Evolutionary conservation across 306 rosid genomes (phyloP).

Genomic region (Arachis stenosperma): DNA sequence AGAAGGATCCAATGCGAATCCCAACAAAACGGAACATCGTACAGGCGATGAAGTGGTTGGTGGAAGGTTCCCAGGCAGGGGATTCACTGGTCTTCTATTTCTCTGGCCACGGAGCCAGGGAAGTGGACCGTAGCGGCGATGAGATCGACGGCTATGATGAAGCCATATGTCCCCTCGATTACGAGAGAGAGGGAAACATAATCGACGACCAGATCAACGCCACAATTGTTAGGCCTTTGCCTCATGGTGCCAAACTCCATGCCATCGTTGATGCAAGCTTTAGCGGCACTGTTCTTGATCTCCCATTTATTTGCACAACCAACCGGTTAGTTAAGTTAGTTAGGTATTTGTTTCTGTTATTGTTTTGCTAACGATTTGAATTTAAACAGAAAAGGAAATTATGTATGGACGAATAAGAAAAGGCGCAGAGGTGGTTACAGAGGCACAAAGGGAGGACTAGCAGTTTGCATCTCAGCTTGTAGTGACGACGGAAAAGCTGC

Average conservation of each 20-base stretch:
- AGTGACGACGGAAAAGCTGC: conserved; percentile 50
- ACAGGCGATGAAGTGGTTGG: conserved; percentile 62
- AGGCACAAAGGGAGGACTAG: conserved; percentile 59
- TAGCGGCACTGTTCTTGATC: conserved; percentile 67
- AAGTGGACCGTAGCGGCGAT: conserved; percentile 45
- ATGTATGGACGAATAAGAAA: conserved; percentile 50
- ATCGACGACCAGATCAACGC: conserved; percentile 74
- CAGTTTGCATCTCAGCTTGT: conserved; percentile 57
- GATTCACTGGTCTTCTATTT: conserved; percentile 65
- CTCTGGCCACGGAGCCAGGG: conserved; percentile 66
- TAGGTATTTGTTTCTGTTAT: neutral
- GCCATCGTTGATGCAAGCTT: conserved; percentile 67
- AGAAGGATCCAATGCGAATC: conserved; percentile 48
- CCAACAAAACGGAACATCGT: conserved; percentile 63
- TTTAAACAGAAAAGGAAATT: conserved; percentile 46
- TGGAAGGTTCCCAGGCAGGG: conserved; percentile 56
- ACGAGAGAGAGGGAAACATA: conserved; percentile 50
- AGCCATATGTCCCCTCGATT: conserved; percentile 66
- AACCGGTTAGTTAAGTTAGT: conserved; percentile 42
- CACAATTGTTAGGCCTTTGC: conserved; percentile 63
- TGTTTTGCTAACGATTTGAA: neutral
- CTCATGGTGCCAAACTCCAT: conserved; percentile 63
- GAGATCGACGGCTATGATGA: conserved; percentile 68
- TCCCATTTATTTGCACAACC: conserved; percentile 59
- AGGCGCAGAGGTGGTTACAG: conserved; percentile 42